phyloP scores from a whole-genome alignment of 352 stramenopile species.

The Peronospora belbahrii region DNA sequence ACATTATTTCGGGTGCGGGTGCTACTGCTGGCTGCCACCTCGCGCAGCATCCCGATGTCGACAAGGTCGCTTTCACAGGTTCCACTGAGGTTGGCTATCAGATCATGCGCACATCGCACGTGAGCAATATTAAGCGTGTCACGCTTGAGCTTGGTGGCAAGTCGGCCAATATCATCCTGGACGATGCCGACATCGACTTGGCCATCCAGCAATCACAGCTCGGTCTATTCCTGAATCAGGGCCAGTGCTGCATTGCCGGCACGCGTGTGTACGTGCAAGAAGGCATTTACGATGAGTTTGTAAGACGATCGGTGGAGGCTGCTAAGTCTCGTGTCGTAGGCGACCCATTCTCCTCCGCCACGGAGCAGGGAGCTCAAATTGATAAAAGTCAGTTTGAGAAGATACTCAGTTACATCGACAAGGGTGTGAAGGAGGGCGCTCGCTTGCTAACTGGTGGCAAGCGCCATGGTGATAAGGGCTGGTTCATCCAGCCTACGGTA shows the following conservation, averaged over 20 bases:
- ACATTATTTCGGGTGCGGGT: conserved; percentile 55
- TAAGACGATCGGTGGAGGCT: conserved; percentile 43
- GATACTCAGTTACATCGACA: conserved; percentile 79
- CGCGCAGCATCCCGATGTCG: conserved; percentile 44
- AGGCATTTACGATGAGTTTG: conserved; percentile 83
- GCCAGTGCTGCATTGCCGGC: conserved; percentile 83
- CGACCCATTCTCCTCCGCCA: conserved; percentile 34
- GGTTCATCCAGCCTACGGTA: conserved; percentile 91
- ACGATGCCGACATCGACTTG: conserved; percentile 60
- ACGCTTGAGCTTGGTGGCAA: conserved; percentile 83
- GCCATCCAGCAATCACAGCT: conserved; percentile 41
- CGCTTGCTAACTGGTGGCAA: conserved; percentile 75
- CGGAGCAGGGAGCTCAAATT: conserved; percentile 52
- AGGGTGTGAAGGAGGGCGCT: conserved; percentile 79
- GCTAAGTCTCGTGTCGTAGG: conserved; percentile 50
- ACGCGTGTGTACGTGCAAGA: conserved; percentile 87
- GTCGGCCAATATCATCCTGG: conserved; percentile 65
- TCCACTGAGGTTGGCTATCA: conserved; percentile 51
- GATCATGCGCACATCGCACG: conserved; percentile 56
- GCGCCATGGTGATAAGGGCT: conserved; percentile 52
- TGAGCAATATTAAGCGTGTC: no score
- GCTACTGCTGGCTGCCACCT: conserved; percentile 35
- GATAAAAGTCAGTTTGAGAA: conserved; percentile 71
- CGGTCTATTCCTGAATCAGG: conserved; percentile 81
- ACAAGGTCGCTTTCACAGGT: conserved; percentile 84